Evolutionary conservation across 495 filamentous ascomycete genomes (phyloP), one percentile per base, ranked within the genome.

Genomic region (Penicillium fimorum): DNA sequence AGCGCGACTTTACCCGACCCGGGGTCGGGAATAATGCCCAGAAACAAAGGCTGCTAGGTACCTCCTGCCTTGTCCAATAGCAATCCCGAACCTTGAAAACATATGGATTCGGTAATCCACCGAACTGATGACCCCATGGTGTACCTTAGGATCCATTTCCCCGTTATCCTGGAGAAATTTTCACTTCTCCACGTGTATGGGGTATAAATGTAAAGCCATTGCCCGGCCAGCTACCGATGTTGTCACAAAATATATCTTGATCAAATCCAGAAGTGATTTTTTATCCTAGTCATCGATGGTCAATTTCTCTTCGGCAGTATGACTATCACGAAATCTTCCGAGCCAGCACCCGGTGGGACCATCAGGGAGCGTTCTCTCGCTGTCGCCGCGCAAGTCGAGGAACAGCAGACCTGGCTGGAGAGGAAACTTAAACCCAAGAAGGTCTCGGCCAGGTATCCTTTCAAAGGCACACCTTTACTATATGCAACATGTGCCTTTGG

Each of bases 401-500:
- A 58, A 35, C 62, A 66, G 22, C 59, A 58, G 20, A 46, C 61
- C 29, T 69, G 66, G 66, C 59, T 69, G 12, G 64, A 67, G 55
- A 65, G 41, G 29, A 69, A 59, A 17, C 42, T 70, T 27, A 70
- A 61, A 48, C 67, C 65, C 1, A 70, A 65, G 49, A 66, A 51
- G 29, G 53, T 70, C 15, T 56, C 50, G 3, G 62, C 65, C 7
- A 32, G 67, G 22, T 70, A 70, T 57, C 67, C 67, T 0, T 63
- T 68, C 52, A 65, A 50, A 47, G 67, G 67, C 1, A 50, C 32
- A 27, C 47, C 59, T 15, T 52, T 70, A 17, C 57, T 69, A 12
- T 69, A 57, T 45, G 58, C 62, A 9, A 70, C 67, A 35, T 70
- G 65, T 58, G 67, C 59, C 11, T 70, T 70, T 51, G 65, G 65